Evolutionary conservation across 306 rosid genomes (phyloP).

Genomic region (Sphenostylis stenocarpa): DNA sequence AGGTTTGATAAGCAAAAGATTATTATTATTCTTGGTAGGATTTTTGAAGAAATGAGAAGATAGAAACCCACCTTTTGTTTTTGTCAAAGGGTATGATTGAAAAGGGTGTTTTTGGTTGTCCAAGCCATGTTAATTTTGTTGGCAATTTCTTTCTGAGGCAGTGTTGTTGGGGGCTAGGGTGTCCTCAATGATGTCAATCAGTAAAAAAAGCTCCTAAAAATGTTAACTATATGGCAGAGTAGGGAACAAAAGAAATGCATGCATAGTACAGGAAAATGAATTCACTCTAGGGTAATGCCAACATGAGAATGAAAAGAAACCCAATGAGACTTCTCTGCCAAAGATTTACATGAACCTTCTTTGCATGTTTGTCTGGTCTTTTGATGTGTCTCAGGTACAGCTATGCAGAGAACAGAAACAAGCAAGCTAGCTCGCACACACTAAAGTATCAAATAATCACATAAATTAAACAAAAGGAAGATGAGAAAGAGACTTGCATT

Average conservation of each 20-base stretch:
- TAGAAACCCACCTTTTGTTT: background rate
- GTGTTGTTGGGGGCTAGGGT: conserved; percentile 41
- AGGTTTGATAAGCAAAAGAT: background rate
- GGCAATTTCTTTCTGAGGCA: background rate
- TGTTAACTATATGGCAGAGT: conserved; percentile 12
- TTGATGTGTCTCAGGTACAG: conserved; percentile 30
- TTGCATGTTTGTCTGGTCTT: conserved; percentile 34
- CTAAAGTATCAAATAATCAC: background rate
- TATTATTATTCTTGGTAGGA: background rate
- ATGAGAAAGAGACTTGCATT: conserved; percentile 37
- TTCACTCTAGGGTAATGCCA: conserved; percentile 17
- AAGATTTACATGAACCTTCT: conserved; percentile 41
- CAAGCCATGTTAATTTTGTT: conserved; percentile 7
- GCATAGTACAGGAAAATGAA: conserved; percentile 1
- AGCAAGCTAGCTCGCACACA: conserved; percentile 37
- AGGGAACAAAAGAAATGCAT: conserved; percentile 21
- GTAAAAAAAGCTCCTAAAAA: conserved; percentile 26
- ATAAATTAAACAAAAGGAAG: background rate
- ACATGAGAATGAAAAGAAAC: conserved; percentile 35
- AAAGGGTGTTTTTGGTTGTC: conserved; percentile 10
- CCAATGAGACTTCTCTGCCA: conserved; percentile 34
- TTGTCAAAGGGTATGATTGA: conserved; percentile 34
- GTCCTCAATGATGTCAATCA: conserved; percentile 40
- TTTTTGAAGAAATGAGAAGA: conserved; percentile 4
- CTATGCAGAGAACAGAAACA: conserved; percentile 10